Evolutionary conservation across 345 rosid species (phyloP).

Genomic region (Lagerstroemia speciosa): DNA sequence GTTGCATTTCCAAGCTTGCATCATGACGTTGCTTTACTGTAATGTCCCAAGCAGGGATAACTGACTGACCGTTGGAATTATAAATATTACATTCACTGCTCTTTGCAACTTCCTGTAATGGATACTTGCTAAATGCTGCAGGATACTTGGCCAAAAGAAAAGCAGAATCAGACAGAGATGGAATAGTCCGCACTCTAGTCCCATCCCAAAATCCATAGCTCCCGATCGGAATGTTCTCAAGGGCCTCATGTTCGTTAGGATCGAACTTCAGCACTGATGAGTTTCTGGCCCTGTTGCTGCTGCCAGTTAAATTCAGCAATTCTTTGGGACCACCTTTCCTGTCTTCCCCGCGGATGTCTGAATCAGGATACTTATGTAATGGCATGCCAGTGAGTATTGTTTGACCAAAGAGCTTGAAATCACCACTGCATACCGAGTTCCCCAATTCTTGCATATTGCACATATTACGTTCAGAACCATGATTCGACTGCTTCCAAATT

Average conservation of each 20-base stretch:
- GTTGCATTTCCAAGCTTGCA: slow-evolving; percentile 28
- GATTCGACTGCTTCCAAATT: not conserved
- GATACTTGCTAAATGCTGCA: slow-evolving; percentile 20
- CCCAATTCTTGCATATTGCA: slow-evolving; percentile 20
- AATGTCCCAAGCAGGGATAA: slow-evolving; percentile 27
- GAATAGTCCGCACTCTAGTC: slow-evolving; percentile 60
- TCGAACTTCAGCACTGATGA: slow-evolving; percentile 34
- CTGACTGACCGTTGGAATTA: slow-evolving; percentile 19
- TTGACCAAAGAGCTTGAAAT: slow-evolving; percentile 78
- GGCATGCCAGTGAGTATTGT: slow-evolving; percentile 43
- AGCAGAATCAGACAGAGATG: slow-evolving; percentile 20
- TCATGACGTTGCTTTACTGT: slow-evolving; percentile 38
- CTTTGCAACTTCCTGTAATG: slow-evolving; percentile 10
- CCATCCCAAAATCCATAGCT: slow-evolving; percentile 91
- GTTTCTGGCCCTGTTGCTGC: slow-evolving; percentile 22
- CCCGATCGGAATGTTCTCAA: slow-evolving; percentile 55
- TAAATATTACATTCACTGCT: slow-evolving; percentile 19
- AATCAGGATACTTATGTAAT: slow-evolving; percentile 13
- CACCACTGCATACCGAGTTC: slow-evolving; percentile 45
- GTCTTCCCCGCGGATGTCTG: slow-evolving; percentile 23
- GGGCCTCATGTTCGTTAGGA: slow-evolving; percentile 27
- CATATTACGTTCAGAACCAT: not conserved
- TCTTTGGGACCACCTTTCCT: slow-evolving; percentile 21
- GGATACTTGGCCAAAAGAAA: slow-evolving; percentile 34
- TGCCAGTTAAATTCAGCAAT: slow-evolving; percentile 21